Conservation (phyloP, 2,329 filamentous ascomycete genomes). For the Basipetospora sp. region DNA sequence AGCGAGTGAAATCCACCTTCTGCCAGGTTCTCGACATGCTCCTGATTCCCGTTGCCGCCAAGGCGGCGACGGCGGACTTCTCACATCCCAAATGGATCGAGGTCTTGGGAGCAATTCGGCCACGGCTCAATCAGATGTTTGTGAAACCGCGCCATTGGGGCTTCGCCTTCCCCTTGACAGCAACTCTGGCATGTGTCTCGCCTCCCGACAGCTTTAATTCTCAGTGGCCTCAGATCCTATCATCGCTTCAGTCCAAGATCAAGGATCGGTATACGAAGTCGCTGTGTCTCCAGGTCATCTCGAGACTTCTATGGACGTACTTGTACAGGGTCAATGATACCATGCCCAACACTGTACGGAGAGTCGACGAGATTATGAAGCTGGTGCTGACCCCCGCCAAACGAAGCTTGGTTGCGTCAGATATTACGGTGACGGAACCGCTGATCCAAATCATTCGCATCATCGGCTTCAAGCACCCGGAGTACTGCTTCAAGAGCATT, state of each 20-base stretch:
- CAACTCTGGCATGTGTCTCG: constrained; percentile 76
- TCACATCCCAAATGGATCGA: constrained; percentile 73
- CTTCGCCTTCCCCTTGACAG: constrained; percentile 74
- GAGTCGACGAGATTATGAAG: constrained; percentile 78
- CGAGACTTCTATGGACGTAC: constrained; percentile 85
- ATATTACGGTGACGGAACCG: constrained; percentile 72
- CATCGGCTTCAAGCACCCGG: constrained; percentile 84
- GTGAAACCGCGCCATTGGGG: constrained; percentile 86
- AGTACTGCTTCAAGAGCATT: constrained; percentile 80
- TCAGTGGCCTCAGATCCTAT: constrained; percentile 74
- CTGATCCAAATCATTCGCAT: constrained; percentile 87
- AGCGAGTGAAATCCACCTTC: constrained; percentile 82
- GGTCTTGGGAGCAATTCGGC: constrained; percentile 64
- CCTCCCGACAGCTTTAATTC: constrained; percentile 66
- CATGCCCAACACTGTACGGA: constrained; percentile 51
- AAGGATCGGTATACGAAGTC: constrained; percentile 71
- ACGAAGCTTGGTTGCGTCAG: constrained; percentile 66
- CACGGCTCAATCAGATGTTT: constrained; percentile 69
- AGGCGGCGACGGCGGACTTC: constrained; percentile 60
- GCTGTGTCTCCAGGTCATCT: constrained; percentile 75
- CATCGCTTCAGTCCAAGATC: constrained; percentile 62
- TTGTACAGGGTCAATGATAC: constrained; percentile 71
- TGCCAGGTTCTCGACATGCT: constrained; percentile 82
- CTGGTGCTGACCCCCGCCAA: constrained; percentile 70
- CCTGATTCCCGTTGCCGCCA: constrained; percentile 72